A percentile compares a stretch with the other conserved stretches of the same genome.
Conservation (phyloP, 2,329 filamentous ascomycete genomes). For the Gnomoniopsis smithogilvyi region DNA sequence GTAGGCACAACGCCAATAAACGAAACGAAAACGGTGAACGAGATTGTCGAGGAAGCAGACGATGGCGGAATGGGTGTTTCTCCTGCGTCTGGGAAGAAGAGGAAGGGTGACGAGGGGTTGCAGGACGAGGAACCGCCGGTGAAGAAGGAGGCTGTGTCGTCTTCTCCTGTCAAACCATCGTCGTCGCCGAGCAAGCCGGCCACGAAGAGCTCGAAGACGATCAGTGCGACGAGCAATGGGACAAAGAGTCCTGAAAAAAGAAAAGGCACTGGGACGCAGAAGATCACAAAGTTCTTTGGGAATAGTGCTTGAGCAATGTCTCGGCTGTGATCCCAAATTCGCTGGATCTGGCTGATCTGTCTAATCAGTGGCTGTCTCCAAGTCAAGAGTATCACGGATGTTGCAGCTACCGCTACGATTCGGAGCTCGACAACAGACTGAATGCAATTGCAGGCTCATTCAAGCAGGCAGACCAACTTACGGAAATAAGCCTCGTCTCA, state of each 20-base stretch:
- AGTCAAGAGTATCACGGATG: too few relatives aligned
- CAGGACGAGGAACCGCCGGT: slow-evolving; percentile 21
- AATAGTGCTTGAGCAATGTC: slow-evolving; percentile 34
- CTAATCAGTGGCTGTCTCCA: too few relatives aligned
- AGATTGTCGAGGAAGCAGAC: slow-evolving; percentile 11
- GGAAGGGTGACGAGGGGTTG: slow-evolving; percentile 18
- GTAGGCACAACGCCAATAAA: slow-evolving; percentile 23
- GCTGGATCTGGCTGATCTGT: not conserved
- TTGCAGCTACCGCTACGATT: too few relatives aligned
- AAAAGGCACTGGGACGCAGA: slow-evolving; percentile 35
- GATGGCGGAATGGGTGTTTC: slow-evolving; percentile 25
- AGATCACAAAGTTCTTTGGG: slow-evolving; percentile 46
- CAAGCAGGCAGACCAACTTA: too few relatives aligned
- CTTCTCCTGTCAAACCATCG: slow-evolving; percentile 21
- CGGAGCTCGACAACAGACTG: too few relatives aligned
- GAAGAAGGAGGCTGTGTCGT: slow-evolving; percentile 22
- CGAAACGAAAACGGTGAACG: slow-evolving; percentile 8
- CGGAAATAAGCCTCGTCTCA: too few relatives aligned
- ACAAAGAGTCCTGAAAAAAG: slow-evolving; percentile 31
- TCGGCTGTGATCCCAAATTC: not conserved
- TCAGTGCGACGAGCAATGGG: slow-evolving; percentile 40
- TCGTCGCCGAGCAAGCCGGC: slow-evolving; percentile 21
- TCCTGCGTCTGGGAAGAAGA: slow-evolving; percentile 18
- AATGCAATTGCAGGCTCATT: too few relatives aligned
- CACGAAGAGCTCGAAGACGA: slow-evolving; percentile 25